Conservation (phyloP, 495 filamentous ascomycete genomes). For the Penicillium crystallinum region DNA sequence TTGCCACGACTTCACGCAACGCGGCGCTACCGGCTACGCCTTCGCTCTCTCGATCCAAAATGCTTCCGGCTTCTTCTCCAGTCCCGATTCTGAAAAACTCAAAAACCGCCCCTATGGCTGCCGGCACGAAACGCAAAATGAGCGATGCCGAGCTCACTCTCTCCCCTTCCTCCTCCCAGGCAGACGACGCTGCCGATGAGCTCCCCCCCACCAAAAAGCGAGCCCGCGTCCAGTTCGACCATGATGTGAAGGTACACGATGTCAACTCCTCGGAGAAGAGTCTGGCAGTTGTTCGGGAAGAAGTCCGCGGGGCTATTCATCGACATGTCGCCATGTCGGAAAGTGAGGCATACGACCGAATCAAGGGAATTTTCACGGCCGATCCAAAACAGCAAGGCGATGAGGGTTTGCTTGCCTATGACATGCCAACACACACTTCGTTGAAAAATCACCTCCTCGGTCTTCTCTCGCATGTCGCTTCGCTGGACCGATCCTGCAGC, state of each 20-base stretch:
- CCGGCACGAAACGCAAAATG: conserved; percentile 38
- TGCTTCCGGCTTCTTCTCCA: conserved; percentile 33
- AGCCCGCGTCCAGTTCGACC: conserved; percentile 70
- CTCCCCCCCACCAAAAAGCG: conserved; percentile 49
- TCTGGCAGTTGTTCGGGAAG: conserved; percentile 56
- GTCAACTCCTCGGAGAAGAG: conserved; percentile 50
- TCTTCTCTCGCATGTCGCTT: conserved; percentile 65
- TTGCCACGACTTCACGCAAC: conserved; percentile 34
- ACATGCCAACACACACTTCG: conserved; percentile 45
- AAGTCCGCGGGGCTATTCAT: conserved; percentile 70
- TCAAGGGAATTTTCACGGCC: conserved; percentile 63
- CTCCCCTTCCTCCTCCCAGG: conserved; percentile 31
- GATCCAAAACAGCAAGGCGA: conserved; percentile 39
- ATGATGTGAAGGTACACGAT: conserved; percentile 57
- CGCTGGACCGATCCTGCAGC: conserved; percentile 66
- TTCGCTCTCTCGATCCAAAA: conserved; percentile 24
- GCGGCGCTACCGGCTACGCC: conserved; percentile 23
- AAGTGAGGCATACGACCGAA: conserved; percentile 62
- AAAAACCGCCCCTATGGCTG: conserved; percentile 17
- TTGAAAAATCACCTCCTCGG: conserved; percentile 72
- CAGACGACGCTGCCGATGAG: conserved; percentile 35
- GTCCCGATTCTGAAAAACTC: conserved; percentile 41
- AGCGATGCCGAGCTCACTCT: conserved; percentile 36
- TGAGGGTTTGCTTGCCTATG: conserved; percentile 34
- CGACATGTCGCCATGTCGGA: conserved; percentile 56